A percentile compares a stretch with the other conserved stretches of the same genome.
Evolutionary conservation across 2,329 filamentous ascomycete genomes (phyloP).

Genomic region (Pyrenophora teres): DNA sequence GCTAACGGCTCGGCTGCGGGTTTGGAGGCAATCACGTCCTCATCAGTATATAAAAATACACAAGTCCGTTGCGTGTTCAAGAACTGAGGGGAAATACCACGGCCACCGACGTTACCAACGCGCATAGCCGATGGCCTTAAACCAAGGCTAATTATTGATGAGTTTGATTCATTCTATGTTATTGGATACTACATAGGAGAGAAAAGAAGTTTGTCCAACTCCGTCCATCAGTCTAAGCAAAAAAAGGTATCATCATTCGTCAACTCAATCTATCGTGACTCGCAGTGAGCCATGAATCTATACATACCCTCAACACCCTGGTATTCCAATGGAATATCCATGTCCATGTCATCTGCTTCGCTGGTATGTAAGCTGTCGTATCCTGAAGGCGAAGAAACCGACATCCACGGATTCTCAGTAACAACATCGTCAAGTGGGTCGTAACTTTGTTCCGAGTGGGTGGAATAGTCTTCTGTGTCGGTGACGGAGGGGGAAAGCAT

Average conservation of each 20-base stretch:
- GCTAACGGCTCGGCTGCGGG: neutral
- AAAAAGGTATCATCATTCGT: conserved; percentile 30
- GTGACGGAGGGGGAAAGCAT: conserved; percentile 58
- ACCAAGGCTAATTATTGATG: neutral
- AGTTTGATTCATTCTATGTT: conserved; percentile 1
- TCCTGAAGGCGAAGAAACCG: conserved; percentile 53
- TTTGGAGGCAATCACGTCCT: neutral
- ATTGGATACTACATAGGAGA: conserved; percentile 28
- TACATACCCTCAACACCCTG: conserved; percentile 70
- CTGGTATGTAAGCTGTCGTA: conserved; percentile 64
- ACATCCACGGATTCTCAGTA: conserved; percentile 59
- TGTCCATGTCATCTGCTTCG: conserved; percentile 50
- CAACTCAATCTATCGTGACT: conserved; percentile 43
- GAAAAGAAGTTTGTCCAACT: conserved; percentile 18
- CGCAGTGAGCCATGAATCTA: conserved; percentile 67
- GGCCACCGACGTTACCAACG: neutral
- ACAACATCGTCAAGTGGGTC: conserved; percentile 50
- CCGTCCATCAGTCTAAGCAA: conserved; percentile 33
- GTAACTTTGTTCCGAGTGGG: conserved; percentile 43
- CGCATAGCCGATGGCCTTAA: neutral
- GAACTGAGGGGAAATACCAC: too few relatives aligned
- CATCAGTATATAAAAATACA: too few relatives aligned
- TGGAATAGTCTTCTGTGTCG: conserved; percentile 45
- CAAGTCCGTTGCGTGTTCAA: too few relatives aligned
- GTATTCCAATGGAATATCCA: conserved; percentile 58